Evolutionary conservation across 768 basidiomycete species (phyloP).

Genomic region (Porphyrellus cyaneotinctus): DNA sequence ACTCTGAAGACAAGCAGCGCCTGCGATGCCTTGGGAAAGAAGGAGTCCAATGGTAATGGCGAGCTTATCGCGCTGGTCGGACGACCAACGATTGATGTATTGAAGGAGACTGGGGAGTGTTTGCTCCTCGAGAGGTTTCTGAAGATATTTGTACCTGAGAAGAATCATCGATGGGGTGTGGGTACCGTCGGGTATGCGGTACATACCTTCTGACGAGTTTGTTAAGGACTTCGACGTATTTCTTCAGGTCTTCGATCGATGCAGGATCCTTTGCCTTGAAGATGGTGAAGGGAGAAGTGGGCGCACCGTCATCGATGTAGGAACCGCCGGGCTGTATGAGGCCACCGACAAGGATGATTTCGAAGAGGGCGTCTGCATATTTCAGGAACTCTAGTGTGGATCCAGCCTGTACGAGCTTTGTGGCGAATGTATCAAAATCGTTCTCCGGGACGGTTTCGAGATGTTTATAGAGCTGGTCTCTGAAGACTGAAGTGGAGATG

Average conservation of each 20-base stretch:
- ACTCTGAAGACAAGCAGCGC: constrained; percentile 71
- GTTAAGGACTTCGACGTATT: constrained; percentile 90
- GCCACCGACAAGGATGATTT: constrained; percentile 92
- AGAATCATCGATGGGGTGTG: constrained; percentile 2
- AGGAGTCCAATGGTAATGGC: constrained; percentile 77
- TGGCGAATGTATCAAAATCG: constrained; percentile 79
- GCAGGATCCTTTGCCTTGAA: constrained; percentile 76
- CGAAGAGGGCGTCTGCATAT: constrained; percentile 95
- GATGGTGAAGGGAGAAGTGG: constrained; percentile 84
- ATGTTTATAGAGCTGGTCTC: constrained; percentile 90
- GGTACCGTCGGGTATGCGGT: constrained; percentile 1
- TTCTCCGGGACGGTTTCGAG: constrained; percentile 74
- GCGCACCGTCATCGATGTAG: constrained; percentile 84
- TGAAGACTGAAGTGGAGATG: constrained; percentile 59
- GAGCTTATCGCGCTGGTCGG: constrained; percentile 76
- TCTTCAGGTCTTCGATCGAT: constrained; percentile 83
- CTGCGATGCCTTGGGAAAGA: constrained; percentile 78
- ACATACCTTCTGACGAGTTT: constrained; percentile 88
- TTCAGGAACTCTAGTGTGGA: constrained; percentile 92
- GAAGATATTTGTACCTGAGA: constrained; percentile 95
- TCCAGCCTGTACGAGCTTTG: constrained; percentile 88
- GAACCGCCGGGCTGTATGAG: constrained; percentile 94
- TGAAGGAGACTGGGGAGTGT: constrained; percentile 83
- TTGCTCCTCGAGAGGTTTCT: constrained; percentile 88
- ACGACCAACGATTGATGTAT: constrained; percentile 82